Base-by-base conservation (phyloP, 805 yeast species). In the Myxozyma monticola region DNA sequence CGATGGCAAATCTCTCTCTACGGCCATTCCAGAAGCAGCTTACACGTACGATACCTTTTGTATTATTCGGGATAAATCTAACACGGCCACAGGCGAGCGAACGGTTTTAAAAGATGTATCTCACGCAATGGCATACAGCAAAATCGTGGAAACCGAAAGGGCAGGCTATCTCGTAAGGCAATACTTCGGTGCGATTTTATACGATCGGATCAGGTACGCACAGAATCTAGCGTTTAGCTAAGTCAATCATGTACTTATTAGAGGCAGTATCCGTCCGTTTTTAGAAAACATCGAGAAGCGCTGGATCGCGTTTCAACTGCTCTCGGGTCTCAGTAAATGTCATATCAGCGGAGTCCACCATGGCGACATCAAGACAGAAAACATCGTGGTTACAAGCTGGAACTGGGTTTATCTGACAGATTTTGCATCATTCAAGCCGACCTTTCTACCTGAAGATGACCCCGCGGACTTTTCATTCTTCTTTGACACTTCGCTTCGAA, bases 291-390 rank as follows among this genome's bases (percentile, higher is more conserved):
- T 85, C 33, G 98, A 93, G 66, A 85, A 88, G 66, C 76, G 76
- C 57, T 93, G 96, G 85, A 75, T 91, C 30, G 79, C 82, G 3
- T 93, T 81, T 63, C 99, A 93, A 67, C 67, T 91, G 49, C 65
- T 93, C 25, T 72, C 75, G n/a, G 78, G 84, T 0, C 60, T 90
- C 29, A 71, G 75, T 1, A 77, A 78, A 43, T 75, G 90, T 48
- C 98, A 93, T 65, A 71, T 71, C 4, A 62, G 71, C 15, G 76
- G 72, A 8, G 74, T 89, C 3, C 77, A 71, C 48, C 99, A 93
- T 67, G 98, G 99, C 5, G 98, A 93, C 71, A 76, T 93, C 55
- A 90, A 93, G 69, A 74, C 91, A 0, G 99, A 93, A 67, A 93
- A 93, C 66, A 77, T 93, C 12, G 69, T 93, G 46, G 83, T 89